These are phyloP conservation scores for Cryphonectria japonica DNA, from an alignment of 2,329 filamentous ascomycete species.

Conservation along the genomic window DNA sequence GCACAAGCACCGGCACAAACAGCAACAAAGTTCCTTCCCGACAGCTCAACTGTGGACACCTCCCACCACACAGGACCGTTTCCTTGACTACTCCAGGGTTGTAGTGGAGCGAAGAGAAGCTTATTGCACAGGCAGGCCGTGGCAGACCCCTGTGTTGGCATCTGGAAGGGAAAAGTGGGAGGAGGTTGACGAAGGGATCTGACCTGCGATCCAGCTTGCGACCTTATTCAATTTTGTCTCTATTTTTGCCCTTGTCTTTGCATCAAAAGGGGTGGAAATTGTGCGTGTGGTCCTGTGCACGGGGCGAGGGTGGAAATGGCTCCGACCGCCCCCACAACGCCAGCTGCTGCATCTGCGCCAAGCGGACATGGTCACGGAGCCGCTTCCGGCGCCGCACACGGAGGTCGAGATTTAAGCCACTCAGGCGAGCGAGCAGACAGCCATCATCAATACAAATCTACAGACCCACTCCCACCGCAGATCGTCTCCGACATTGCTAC, in stretches of 20 bases:
- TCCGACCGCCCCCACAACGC: neutral
- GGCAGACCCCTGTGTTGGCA: neutral
- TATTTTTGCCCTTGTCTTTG: too few relatives aligned
- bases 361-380: neutral
- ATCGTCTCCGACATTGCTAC: conserved; percentile 22
- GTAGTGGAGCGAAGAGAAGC: too few relatives aligned
- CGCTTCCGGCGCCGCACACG: neutral
- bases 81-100: neutral
- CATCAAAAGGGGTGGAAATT: neutral
- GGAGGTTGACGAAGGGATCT: neutral
- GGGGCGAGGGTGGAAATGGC: neutral
- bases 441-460: neutral
- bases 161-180: neutral
- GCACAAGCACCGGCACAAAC: neutral
- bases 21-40: neutral
- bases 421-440: neutral
- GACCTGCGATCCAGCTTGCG: neutral
- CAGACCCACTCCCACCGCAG: neutral
- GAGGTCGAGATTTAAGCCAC: neutral
- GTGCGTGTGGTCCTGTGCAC: neutral
- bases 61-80: neutral
- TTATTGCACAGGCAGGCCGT: neutral
- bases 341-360: neutral
- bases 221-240: neutral
- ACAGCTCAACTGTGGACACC: neutral